Base-by-base conservation (phyloP, 768 basidiomycete species). In the Myochromella boudieri region DNA sequence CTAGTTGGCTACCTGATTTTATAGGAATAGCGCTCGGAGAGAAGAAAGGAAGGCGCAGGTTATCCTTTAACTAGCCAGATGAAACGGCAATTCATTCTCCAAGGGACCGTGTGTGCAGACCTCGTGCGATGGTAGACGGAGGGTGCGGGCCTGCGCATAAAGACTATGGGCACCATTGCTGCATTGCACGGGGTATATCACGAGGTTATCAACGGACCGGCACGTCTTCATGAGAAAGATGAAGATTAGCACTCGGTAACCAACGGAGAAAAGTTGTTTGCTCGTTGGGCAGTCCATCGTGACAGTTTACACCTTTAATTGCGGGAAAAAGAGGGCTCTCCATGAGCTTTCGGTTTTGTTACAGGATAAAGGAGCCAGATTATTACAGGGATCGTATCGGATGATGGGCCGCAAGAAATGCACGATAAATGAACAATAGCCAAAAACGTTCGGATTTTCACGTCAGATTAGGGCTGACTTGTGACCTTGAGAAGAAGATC, bases 131-230 rank as follows among this genome's bases (percentile, higher is more conserved):
- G 27, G 12, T 39, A 11, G 42, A 37, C 42, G 52, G 48, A 38
- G 10, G 20, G 8, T 26, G 34, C 49, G 53, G 49, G 33, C 48
- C 49, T 54, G 45, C 4, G 4, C 17, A 28, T 8, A 14, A 8
- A 37, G 36, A 31, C 43, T 24, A 21, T 14, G 37, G 18, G 1
- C 28, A 26, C 44, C 42, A 29, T 40, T 22, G 20, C 25, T 29
- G 24, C 29, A 27, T 53, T 52, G 37, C 48, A 54, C 36, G 37
- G 29, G 52, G 33, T 41, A 26, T 33, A 37, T 49, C 52, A 53
- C 52, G 42, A 49, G 45, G 51, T 49, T 18, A 15, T 24, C 9
- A 22, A 17, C 51, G 52, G 52, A 46, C 52, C 52, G 52, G n/a
- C n/a, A n/a, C n/a, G n/a, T n/a, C n/a, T n/a, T n/a, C n/a, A n/a